phyloP scores from a whole-genome alignment of 208 protist species.

The Leishmania mexicana region DNA sequence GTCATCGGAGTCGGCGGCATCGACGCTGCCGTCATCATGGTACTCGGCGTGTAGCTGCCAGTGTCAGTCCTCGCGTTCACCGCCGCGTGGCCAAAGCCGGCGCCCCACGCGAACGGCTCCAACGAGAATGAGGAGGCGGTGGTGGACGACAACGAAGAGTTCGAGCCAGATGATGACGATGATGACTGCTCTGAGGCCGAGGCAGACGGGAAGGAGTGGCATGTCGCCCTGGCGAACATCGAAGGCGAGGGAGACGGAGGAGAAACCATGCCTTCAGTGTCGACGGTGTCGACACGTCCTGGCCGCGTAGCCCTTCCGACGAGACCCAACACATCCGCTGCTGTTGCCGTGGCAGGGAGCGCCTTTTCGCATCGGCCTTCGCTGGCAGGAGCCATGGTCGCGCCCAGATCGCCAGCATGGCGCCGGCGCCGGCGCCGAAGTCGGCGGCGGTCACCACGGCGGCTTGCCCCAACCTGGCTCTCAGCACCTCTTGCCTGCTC shows the following conservation, averaged over 20 bases:
- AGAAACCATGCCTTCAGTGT: background rate
- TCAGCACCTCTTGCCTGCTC: background rate
- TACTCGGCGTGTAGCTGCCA: constrained; percentile 1
- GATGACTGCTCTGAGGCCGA: background rate
- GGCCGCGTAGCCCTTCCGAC: background rate
- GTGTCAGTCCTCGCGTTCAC: background rate
- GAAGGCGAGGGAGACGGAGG: background rate
- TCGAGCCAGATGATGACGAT: background rate
- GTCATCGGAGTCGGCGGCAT: constrained; percentile 14
- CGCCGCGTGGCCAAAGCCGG: background rate
- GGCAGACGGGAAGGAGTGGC: background rate
- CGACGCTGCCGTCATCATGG: background rate
- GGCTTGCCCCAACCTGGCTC: background rate
- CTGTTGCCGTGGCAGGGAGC: background rate
- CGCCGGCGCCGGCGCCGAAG: background rate
- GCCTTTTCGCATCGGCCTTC: background rate
- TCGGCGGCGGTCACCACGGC: background rate
- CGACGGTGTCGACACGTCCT: background rate
- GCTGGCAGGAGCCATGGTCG: background rate
- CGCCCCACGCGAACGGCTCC: background rate
- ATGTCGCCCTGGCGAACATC: background rate
- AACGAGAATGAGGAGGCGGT: background rate
- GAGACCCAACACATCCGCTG: background rate
- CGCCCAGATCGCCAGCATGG: background rate
- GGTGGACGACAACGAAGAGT: background rate